Conservation (phyloP, 106 monocot genomes). For the Allium cepa region DNA sequence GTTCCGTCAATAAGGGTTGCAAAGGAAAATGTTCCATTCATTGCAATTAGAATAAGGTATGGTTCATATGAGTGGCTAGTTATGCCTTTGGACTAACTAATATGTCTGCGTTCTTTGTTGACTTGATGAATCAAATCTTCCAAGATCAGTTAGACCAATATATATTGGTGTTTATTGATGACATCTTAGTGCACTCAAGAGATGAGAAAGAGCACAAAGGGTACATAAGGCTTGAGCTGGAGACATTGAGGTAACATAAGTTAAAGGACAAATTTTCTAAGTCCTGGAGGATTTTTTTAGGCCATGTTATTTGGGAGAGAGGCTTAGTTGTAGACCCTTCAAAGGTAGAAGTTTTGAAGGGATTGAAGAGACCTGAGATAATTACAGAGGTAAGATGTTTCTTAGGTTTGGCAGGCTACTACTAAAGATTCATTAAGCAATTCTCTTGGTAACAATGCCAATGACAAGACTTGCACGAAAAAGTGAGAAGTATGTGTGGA, state of each 20-base stretch:
- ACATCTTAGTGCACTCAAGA: neutral
- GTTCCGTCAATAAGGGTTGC: neutral
- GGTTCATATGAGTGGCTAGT: neutral
- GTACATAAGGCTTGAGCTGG: neutral
- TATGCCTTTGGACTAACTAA: neutral
- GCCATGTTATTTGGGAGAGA: neutral
- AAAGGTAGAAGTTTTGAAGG: neutral
- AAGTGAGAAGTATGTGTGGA: neutral
- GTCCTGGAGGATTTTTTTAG: neutral
- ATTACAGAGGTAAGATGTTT: neutral
- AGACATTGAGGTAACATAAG: neutral
- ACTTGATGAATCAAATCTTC: neutral
- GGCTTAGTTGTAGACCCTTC: neutral
- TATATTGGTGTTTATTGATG: neutral
- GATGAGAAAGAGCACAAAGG: neutral
- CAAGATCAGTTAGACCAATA: neutral
- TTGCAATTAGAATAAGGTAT: neutral
- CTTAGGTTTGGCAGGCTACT: conserved; percentile 6
- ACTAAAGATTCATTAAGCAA: neutral
- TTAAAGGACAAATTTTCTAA: neutral
- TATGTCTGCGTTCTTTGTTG: neutral
- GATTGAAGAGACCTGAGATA: neutral
- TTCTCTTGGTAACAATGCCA: neutral
- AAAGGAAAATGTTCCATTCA: neutral
- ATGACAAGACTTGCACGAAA: neutral